Conservation (phyloP, 768 basidiomycete genomes). For the Suillus weaverae region DNA sequence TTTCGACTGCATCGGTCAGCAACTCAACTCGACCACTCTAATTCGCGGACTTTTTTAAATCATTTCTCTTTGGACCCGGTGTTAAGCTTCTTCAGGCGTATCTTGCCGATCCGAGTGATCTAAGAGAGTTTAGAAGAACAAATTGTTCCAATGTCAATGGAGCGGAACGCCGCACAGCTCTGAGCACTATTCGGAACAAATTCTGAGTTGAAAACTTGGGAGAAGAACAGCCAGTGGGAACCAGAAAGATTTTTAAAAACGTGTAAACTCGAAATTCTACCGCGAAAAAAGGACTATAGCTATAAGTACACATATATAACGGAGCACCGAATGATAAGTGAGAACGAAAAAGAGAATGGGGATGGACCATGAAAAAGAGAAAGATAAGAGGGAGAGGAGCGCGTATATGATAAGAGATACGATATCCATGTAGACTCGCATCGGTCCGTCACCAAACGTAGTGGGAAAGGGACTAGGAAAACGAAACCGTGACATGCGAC, state of each 20-base stretch:
- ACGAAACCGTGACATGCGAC: slow-evolving; percentile 10
- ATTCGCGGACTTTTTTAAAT: background rate
- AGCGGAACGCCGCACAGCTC: background rate
- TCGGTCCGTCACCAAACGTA: background rate
- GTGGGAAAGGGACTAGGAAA: background rate
- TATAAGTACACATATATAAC: slow-evolving; percentile 31
- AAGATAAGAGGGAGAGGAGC: slow-evolving; percentile 7
- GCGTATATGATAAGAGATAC: slow-evolving; percentile 1
- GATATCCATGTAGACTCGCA: slow-evolving; percentile 7
- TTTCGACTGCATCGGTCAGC: background rate
- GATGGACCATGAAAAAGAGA: slow-evolving; percentile 10
- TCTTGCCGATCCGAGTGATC: background rate
- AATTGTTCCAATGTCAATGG: background rate
- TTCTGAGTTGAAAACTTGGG: background rate
- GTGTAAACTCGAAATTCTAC: background rate
- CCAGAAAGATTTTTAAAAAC: background rate
- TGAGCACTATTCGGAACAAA: background rate
- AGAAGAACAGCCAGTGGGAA: background rate
- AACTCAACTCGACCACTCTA: background rate
- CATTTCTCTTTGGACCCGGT: background rate
- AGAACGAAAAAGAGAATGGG: background rate
- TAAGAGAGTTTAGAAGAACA: background rate
- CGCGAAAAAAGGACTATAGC: background rate
- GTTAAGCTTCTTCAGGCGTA: slow-evolving; percentile 1
- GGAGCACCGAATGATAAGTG: background rate